Conservation (phyloP, 2,329 filamentous ascomycete species). For the Botrytis byssoidea region DNA sequence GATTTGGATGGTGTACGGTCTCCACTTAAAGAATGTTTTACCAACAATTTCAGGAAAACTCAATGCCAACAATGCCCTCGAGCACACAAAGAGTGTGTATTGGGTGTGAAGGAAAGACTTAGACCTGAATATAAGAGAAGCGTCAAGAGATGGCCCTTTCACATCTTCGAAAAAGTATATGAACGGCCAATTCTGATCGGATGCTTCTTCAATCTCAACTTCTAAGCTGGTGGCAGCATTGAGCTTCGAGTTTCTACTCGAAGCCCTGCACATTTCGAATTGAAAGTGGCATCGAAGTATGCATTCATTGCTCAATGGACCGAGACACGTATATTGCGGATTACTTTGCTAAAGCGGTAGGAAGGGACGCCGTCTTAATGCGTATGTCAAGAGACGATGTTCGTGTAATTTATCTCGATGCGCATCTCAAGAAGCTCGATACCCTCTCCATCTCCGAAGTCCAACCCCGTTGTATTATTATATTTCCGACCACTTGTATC, state of each 20-base stretch:
- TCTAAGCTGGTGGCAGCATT: background rate
- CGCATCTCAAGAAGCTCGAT: background rate
- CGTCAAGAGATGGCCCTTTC: fast-evolving
- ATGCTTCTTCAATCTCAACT: background rate
- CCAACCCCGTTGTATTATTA: background rate
- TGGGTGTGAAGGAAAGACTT: background rate
- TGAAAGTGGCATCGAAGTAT: background rate
- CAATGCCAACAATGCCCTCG: too few species aligned
- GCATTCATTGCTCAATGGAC: background rate
- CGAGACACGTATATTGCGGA: background rate
- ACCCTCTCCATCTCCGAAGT: background rate
- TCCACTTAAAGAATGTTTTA: background rate
- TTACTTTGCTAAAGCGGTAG: background rate
- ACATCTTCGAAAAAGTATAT: fast-evolving
- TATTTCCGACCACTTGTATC: background rate
- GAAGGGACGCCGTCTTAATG: too few species aligned
- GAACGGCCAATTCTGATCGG: background rate
- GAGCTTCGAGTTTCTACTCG: background rate
- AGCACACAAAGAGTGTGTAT: background rate
- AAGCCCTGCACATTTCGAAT: background rate
- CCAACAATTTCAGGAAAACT: background rate
- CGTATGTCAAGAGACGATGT: background rate
- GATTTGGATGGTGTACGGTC: background rate
- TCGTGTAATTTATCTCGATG: background rate
- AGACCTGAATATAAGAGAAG: too few species aligned